phyloP scores from a whole-genome alignment of 2,329 filamentous ascomycete genomes.

The Tolypocladium ovalisporum region DNA sequence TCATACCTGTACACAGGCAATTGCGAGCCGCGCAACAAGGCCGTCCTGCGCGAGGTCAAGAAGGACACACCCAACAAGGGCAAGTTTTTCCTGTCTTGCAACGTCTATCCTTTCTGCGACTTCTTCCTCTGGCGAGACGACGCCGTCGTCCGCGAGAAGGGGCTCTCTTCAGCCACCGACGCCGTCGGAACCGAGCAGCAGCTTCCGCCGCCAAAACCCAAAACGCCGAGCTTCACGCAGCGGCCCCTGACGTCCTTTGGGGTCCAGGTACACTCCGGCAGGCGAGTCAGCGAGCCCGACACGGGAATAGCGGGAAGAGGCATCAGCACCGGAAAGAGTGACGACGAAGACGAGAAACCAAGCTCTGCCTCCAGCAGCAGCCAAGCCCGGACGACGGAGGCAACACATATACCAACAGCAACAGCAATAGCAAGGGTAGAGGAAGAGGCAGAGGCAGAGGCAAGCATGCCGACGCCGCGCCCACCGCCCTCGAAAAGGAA shows the following conservation, averaged over 20 bases:
- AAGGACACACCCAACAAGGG: conserved; percentile 28
- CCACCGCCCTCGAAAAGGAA: conserved; percentile 16
- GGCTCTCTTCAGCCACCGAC: conserved; percentile 4
- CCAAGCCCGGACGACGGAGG: not conserved
- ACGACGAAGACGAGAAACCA: not conserved
- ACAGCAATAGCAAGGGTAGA: not conserved
- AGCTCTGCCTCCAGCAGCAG: not conserved
- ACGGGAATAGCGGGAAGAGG: not conserved
- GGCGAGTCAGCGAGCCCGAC: conserved; percentile 1
- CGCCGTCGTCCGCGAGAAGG: conserved; percentile 19
- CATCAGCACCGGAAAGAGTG: not conserved
- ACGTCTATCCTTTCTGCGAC: conserved; percentile 21
- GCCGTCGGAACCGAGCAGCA: not conserved
- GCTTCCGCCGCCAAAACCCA: conserved; percentile 8
- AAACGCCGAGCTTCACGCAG: conserved; percentile 17
- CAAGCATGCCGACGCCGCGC: conserved; percentile 1
- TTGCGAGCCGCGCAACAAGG: conserved; percentile 27
- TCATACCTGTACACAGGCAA: conserved; percentile 21
- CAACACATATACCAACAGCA: not conserved
- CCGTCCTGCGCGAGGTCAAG: conserved; percentile 22
- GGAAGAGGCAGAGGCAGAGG: not conserved
- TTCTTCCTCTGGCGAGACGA: conserved; percentile 36
- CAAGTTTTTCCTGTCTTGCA: conserved; percentile 31
- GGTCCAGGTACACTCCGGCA: conserved; percentile 12
- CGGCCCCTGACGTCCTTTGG: conserved; percentile 17